These are phyloP conservation scores for Sisymbrium irio DNA, from an alignment of 345 rosid species.

Conservation along the genomic window DNA sequence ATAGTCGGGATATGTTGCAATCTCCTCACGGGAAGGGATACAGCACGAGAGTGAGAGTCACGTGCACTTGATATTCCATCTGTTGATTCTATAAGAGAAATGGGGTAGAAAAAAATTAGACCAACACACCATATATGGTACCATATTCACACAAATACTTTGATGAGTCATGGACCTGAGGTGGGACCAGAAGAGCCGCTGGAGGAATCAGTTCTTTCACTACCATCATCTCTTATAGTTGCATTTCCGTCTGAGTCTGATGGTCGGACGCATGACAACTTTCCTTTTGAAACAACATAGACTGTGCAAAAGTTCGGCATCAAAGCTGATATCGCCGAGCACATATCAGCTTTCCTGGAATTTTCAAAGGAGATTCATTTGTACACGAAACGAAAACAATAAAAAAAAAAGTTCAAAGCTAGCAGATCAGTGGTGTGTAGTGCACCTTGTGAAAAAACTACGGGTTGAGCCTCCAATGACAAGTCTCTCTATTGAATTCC, in stretches of 20 bases:
- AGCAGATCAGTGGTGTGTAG: neutral
- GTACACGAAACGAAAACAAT: neutral
- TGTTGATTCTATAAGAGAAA: conserved; percentile 23
- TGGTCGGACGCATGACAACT: conserved; percentile 66
- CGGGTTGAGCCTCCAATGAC: conserved; percentile 75
- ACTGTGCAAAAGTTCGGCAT: conserved; percentile 74
- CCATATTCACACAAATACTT: neutral
- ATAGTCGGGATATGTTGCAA: conserved; percentile 1
- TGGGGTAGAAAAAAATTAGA: neutral
- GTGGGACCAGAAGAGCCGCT: conserved; percentile 41
- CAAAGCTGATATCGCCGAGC: conserved; percentile 59
- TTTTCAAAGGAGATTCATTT: conserved; percentile 3
- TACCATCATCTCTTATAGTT: conserved; percentile 52
- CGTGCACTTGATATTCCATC: conserved; percentile 20
- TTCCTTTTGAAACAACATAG: conserved; percentile 74
- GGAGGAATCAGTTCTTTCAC: conserved; percentile 45
- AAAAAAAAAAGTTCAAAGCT: conserved; percentile 1
- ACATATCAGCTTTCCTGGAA: conserved; percentile 44
- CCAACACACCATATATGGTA: neutral
- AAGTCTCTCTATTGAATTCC: conserved; percentile 49
- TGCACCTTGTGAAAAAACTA: conserved; percentile 63
- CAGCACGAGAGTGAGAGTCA: conserved; percentile 28
- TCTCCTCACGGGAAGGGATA: conserved; percentile 27
- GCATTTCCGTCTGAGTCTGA: conserved; percentile 57
- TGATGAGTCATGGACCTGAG: conserved; percentile 25